Evolutionary conservation across 2,329 filamentous ascomycete species (phyloP).

Genomic region (Coleophoma crateriformis): DNA sequence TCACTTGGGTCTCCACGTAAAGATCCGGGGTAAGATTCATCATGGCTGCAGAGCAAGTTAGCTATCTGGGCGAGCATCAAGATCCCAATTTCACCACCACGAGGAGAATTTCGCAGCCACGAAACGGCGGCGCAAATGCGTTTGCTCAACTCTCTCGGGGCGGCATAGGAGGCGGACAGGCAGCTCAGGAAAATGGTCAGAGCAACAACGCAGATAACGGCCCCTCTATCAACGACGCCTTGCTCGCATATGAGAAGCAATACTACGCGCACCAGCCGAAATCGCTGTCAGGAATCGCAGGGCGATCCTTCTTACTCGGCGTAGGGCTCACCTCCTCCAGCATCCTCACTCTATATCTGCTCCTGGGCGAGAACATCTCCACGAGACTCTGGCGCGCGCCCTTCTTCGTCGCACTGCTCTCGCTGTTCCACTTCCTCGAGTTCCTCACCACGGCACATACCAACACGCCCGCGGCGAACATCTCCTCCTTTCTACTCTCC

Average conservation of each 20-base stretch:
- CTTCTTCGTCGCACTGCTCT: conserved; percentile 64
- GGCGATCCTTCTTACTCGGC: conserved; percentile 29
- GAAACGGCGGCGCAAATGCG: not conserved
- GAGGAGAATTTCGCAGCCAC: not conserved
- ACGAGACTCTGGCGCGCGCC: conserved; percentile 50
- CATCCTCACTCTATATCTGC: conserved; percentile 17
- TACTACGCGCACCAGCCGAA: conserved; percentile 19
- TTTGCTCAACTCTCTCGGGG: conserved; percentile 6
- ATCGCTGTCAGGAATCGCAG: conserved; percentile 30
- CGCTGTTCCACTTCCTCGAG: conserved; percentile 91
- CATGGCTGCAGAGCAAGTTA: not conserved
- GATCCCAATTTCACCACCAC: too few species aligned
- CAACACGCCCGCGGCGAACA: conserved; percentile 68
- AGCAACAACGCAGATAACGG: not conserved
- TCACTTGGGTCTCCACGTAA: too few species aligned
- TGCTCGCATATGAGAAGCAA: conserved; percentile 20
- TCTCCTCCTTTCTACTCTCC: conserved; percentile 76
- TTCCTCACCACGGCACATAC: conserved; percentile 84
- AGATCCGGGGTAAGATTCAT: too few species aligned
- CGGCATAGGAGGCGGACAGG: not conserved
- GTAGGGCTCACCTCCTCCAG: conserved; percentile 12
- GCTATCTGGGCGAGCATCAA: not conserved
- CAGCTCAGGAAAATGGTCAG: conserved; percentile 5
- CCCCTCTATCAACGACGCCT: conserved; percentile 14
- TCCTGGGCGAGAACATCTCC: not conserved